Base-by-base conservation (phyloP, 371 early-diverging fungal genomes). In the Encephalitozoon cuniculi region DNA sequence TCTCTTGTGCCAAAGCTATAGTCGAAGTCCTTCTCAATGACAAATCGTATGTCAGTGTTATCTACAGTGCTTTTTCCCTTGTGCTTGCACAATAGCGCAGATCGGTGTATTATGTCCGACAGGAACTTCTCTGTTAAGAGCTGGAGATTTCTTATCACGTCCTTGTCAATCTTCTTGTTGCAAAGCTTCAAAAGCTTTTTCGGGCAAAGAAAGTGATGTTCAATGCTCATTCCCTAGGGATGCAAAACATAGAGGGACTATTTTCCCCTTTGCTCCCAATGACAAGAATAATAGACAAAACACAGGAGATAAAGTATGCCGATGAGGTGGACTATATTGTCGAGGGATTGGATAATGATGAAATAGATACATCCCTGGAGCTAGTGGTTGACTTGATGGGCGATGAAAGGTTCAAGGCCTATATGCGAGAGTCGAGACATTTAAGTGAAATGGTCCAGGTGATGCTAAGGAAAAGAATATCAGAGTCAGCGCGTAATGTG, bases 21-120 rank as follows among this genome's bases (percentile, higher is more conserved):
- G 65, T 84, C 86, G 78, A 83, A 85, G 53, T 85, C 84, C 63
- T 81, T 83, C 75, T 85, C 86, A 12, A 83, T 68, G 8, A 82
- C 71, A 78, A 80, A 76, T n/a, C 71, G 64, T 34, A 85, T 73
- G 32, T 85, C 86, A 6, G 66, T 64, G 6, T 23, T 59, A 44
- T 76, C 72, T 7, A 85, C 70, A 9, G 73, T 39, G 26, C 73
- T 46, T 15, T 64, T 74, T 9, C 71, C 81, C 51, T 76, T 79
- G 75, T 83, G 83, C 64, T 76, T 79, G 21, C 83, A 54, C 18
- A 85, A 11, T 1, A 83, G 44, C 18, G 79, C 70, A 26, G 84
- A 23, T 66, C 86, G 37, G 12, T 74, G 81, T 32, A 84, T 68
- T 18, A 85, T 83, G 65, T 85, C 86, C 18, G 54, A 53, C 5